A percentile compares a stretch with the other conserved stretches of the same genome.
Evolutionary conservation across 1,284 basidiomycete species (phyloP).

Genomic region (Cutaneotrichosporon sp.): DNA sequence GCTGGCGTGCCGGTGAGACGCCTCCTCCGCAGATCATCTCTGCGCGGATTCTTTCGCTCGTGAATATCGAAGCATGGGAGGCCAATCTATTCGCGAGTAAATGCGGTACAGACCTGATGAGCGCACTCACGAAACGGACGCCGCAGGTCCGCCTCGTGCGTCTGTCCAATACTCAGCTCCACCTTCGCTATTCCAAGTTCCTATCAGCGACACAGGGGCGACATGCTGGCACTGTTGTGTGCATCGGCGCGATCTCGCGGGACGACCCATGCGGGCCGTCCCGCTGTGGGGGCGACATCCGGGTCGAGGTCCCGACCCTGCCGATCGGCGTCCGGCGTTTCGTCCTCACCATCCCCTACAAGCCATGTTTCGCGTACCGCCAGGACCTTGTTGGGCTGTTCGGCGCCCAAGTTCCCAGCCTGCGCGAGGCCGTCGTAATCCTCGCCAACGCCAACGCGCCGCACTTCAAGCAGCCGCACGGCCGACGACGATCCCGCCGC

Average conservation of each 20-base stretch:
- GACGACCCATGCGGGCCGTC: neutral
- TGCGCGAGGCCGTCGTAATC: conserved; percentile 1
- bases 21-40: neutral
- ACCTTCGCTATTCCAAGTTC: neutral
- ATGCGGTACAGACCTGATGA: neutral
- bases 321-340: neutral
- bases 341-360: conserved; percentile 1
- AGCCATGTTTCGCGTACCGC: neutral
- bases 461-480: neutral
- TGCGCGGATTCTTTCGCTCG: neutral
- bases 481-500: neutral
- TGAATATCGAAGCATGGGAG: conserved; percentile 1
- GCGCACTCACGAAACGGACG: neutral
- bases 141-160: neutral
- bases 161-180: neutral
- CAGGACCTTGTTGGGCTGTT: conserved; percentile 1
- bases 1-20: neutral
- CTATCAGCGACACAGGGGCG: neutral
- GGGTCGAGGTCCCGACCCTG: neutral
- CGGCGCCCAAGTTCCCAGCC: neutral
- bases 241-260: neutral
- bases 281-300: neutral
- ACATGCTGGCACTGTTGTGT: neutral
- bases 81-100: neutral
- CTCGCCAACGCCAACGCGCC: neutral